Evolutionary conservation across 176 grass and related monocot species (phyloP).

Genomic region (Oryza nivara): DNA sequence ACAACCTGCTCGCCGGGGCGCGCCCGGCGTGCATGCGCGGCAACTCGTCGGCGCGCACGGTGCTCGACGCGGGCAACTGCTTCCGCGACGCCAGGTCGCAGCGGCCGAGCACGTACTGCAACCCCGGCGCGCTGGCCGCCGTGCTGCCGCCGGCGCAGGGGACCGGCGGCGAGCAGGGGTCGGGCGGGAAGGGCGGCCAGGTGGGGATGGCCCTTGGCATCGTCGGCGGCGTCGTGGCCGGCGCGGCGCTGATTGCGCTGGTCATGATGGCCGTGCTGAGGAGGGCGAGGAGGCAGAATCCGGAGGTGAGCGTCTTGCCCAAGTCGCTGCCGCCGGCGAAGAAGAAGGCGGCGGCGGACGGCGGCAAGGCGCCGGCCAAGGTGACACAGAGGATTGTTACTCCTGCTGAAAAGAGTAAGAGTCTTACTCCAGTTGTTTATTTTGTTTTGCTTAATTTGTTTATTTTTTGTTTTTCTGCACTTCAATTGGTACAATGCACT

Average conservation of each 20-base stretch:
- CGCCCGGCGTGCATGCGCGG: constrained; percentile 71
- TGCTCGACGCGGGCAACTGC: constrained; percentile 76
- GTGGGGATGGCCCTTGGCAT: constrained; percentile 64
- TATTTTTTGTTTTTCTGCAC: not conserved
- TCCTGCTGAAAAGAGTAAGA: constrained; percentile 81
- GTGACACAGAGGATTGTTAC: constrained; percentile 45
- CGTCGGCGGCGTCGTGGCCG: constrained; percentile 60
- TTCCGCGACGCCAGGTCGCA: constrained; percentile 61
- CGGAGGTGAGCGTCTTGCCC: constrained; percentile 43
- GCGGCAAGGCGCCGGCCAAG: constrained; percentile 35
- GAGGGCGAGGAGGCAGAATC: constrained; percentile 43
- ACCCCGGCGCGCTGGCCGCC: constrained; percentile 66
- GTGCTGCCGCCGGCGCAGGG: constrained; percentile 61
- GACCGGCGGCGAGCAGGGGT: not conserved
- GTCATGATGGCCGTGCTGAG: constrained; percentile 55
- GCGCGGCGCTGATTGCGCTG: constrained; percentile 59
- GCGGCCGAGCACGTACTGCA: constrained; percentile 67
- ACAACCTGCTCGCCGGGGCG: constrained; percentile 71
- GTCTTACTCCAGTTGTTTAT: too few relatives aligned
- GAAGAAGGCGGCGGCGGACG: constrained; percentile 32
- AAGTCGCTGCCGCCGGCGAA: constrained; percentile 20
- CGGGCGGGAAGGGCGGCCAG: constrained; percentile 45
- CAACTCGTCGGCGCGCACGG: constrained; percentile 51
- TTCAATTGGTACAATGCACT: constrained; percentile 1
- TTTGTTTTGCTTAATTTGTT: not conserved